phyloP scores from a whole-genome alignment of 345 rosid genomes.

The Gossypium raimondii region DNA sequence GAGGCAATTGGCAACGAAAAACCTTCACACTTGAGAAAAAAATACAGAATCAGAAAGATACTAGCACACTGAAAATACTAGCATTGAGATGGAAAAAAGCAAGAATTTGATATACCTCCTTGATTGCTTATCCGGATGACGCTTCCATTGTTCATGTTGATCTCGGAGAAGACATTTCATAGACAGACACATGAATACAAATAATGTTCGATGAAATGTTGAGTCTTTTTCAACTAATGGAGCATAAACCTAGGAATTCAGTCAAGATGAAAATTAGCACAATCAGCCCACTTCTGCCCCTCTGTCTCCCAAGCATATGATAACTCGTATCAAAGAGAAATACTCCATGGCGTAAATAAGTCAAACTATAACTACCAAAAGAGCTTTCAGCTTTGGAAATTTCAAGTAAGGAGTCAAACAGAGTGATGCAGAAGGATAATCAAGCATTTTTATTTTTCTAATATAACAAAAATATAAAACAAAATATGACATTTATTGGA shows the following conservation, averaged over 20 bases:
- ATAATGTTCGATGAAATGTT: constrained; percentile 71
- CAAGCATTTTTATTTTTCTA: not conserved
- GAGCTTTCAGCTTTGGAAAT: not conserved
- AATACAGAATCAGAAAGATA: constrained; percentile 16
- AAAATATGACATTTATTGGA: not conserved
- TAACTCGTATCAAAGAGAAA: constrained; percentile 2
- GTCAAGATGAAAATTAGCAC: not conserved
- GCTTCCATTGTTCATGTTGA: constrained; percentile 94
- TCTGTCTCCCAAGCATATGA: not conserved
- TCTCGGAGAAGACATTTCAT: constrained; percentile 86
- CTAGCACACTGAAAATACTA: not conserved
- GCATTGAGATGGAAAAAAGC: not conserved
- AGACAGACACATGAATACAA: constrained; percentile 75
- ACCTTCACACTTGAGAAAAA: constrained; percentile 64
- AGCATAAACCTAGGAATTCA: constrained; percentile 64
- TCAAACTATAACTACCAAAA: not conserved
- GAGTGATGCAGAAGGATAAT: not conserved
- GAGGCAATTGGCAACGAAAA: constrained; percentile 78
- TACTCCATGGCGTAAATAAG: not conserved
- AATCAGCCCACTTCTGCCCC: not conserved
- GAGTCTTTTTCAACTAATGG: constrained; percentile 62
- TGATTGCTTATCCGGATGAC: constrained; percentile 40
- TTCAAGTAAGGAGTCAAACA: not conserved
- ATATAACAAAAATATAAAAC: not conserved
- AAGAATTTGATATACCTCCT: constrained; percentile 47